Evolutionary conservation across 2,329 filamentous ascomycete species (phyloP).

Genomic region (Botrytis aclada): DNA sequence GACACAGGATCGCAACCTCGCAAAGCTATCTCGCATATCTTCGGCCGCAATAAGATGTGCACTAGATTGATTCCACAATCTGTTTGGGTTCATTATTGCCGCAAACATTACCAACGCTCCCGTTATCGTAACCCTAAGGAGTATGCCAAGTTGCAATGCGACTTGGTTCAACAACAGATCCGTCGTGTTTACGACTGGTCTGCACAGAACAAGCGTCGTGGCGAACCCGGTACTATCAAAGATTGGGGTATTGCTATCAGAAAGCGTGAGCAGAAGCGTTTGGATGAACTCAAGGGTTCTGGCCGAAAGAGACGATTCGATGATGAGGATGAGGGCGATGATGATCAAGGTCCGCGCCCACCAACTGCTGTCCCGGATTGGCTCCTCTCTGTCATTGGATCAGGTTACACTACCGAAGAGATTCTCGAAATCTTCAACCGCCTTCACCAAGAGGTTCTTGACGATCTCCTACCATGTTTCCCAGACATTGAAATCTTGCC

Average conservation of each 20-base stretch:
- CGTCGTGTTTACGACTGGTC: constrained; percentile 62
- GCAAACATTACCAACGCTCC: constrained; percentile 78
- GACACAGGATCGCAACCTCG: constrained; percentile 60
- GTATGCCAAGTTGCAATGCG: constrained; percentile 60
- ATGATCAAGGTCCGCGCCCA: constrained; percentile 29
- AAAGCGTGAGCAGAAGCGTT: constrained; percentile 61
- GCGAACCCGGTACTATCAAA: constrained; percentile 46
- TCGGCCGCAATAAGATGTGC: constrained; percentile 77
- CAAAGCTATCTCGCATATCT: constrained; percentile 78
- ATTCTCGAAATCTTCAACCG: constrained; percentile 40
- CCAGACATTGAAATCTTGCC: constrained; percentile 43
- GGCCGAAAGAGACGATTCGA: constrained; percentile 34
- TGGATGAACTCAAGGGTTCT: constrained; percentile 42
- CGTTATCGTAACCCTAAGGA: constrained; percentile 64
- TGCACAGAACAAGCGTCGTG: constrained; percentile 44
- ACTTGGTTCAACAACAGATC: constrained; percentile 62
- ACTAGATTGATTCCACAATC: constrained; percentile 66
- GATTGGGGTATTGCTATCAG: constrained; percentile 62
- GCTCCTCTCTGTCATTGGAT: constrained; percentile 36
- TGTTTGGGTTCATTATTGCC: constrained; percentile 74
- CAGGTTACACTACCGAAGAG: constrained; percentile 37
- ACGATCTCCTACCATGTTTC: constrained; percentile 39
- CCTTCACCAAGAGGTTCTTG: constrained; percentile 38
- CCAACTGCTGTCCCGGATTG: constrained; percentile 38
- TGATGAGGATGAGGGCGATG: constrained; percentile 29